These are phyloP conservation scores for Pyrus betulifolia DNA, from an alignment of 306 rosid species.

Conservation along the genomic window DNA sequence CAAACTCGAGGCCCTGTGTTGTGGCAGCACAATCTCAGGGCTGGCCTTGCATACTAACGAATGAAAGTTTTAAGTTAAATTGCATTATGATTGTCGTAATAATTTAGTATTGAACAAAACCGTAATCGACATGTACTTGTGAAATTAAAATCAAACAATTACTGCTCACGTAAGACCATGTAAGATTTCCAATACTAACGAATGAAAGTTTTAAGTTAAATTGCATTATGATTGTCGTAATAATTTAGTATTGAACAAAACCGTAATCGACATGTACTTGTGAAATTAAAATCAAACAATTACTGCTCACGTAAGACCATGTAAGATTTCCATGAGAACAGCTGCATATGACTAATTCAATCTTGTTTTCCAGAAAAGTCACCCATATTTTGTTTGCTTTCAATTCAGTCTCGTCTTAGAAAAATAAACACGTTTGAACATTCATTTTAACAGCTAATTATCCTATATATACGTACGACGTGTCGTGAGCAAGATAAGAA, in stretches of 20 bases:
- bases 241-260: background rate
- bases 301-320: conserved; percentile 18
- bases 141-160: conserved; percentile 17
- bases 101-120: background rate
- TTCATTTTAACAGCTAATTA: background rate
- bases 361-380: conserved; percentile 19
- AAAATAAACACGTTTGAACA: conserved; percentile 4
- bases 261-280: background rate
- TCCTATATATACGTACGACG: too few species aligned
- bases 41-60: too few species aligned
- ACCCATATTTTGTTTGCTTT: conserved; percentile 10
- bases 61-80: too few species aligned
- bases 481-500: too few species aligned
- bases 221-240: too few species aligned
- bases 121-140: background rate
- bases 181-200: background rate
- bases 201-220: too few species aligned
- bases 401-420: background rate
- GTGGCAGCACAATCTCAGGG: too few species aligned
- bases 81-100: too few species aligned
- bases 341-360: conserved; percentile 22
- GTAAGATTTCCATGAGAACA: conserved; percentile 10
- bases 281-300: conserved; percentile 16
- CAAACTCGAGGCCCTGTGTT: too few species aligned
- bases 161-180: conserved; percentile 20